A percentile compares a stretch with the other conserved stretches of the same genome.
Conservation (phyloP, 768 basidiomycete species). For the Rhodotorula sphaerocarpa region DNA sequence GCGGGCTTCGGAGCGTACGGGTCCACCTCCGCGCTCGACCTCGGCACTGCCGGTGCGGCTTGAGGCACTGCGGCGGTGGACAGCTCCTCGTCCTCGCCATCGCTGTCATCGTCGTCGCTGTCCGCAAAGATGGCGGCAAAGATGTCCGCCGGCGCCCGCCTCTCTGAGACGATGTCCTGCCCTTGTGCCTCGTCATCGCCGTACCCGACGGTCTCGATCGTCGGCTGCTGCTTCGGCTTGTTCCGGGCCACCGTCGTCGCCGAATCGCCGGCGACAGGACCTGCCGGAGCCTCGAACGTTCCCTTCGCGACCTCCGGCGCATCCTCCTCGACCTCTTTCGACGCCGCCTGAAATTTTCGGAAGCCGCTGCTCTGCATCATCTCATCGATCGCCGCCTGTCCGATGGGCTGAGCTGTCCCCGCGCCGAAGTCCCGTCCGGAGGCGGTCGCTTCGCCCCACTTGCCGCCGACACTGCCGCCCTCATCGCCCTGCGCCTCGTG, state of each 20-base stretch:
- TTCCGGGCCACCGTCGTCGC: slow-evolving; percentile 45
- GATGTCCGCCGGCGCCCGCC: slow-evolving; percentile 78
- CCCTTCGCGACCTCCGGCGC: slow-evolving; percentile 16
- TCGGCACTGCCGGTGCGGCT: slow-evolving; percentile 21
- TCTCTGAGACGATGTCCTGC: slow-evolving; percentile 74
- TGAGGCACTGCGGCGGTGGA: no score
- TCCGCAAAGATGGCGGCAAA: slow-evolving; percentile 98
- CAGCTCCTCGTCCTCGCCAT: slow-evolving; percentile 48
- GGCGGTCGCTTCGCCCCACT: slow-evolving; percentile 25
- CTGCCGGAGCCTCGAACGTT: slow-evolving; percentile 2
- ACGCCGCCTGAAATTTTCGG: slow-evolving; percentile 34
- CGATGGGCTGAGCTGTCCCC: slow-evolving; percentile 24
- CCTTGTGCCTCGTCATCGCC: slow-evolving; percentile 90
- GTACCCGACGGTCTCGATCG: slow-evolving; percentile 69
- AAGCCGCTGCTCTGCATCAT: slow-evolving; percentile 24
- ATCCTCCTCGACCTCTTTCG: slow-evolving; percentile 32
- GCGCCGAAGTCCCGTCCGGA: slow-evolving; percentile 1
- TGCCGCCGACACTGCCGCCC: slow-evolving; percentile 10
- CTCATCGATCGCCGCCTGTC: slow-evolving; percentile 33
- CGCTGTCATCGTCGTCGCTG: slow-evolving; percentile 77
- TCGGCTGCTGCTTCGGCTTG: slow-evolving; percentile 44
- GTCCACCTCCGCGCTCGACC: background rate
- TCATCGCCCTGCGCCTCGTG: slow-evolving; percentile 50
- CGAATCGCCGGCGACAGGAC: background rate
- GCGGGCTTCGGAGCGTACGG: background rate